phyloP scores from a whole-genome alignment of 768 basidiomycete genomes.

The Mycena belliarum region DNA sequence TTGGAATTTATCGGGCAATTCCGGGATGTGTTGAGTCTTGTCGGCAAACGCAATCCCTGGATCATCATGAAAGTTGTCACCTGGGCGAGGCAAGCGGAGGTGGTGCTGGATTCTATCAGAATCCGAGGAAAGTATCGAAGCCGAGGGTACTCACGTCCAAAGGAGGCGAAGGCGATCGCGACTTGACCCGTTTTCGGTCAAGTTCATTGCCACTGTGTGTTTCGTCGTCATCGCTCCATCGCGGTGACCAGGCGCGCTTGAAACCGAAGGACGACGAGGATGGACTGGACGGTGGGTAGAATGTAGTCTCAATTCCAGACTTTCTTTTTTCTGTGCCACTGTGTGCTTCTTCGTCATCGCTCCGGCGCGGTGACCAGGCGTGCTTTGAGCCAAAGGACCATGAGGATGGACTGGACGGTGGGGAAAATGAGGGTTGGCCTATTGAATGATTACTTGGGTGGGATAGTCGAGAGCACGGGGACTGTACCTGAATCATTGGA shows the following conservation, averaged over 20 bases:
- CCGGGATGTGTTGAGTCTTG: neutral
- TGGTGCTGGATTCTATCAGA: neutral
- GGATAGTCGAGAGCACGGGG: too few relatives aligned
- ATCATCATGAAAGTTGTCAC: neutral
- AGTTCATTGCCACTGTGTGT: neutral
- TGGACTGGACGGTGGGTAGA: too few relatives aligned
- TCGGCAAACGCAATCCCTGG: neutral
- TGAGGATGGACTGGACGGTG: neutral
- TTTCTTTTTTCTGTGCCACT: too few relatives aligned
- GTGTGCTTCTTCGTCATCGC: too few relatives aligned
- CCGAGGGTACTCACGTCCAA: too few relatives aligned
- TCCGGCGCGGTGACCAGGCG: neutral
- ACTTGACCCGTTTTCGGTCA: neutral
- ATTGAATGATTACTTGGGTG: too few relatives aligned
- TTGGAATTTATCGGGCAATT: neutral
- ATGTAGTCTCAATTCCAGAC: too few relatives aligned
- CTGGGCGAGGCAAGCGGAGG: neutral
- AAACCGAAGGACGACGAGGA: neutral
- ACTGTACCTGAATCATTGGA: too few relatives aligned
- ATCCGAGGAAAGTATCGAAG: neutral
- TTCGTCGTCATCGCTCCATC: neutral
- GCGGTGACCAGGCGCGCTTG: neutral
- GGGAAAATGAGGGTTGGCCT: too few relatives aligned
- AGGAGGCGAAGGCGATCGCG: too few relatives aligned
- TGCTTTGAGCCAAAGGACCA: neutral